These are phyloP conservation scores for Cercospora zeina DNA, from an alignment of 2,329 filamentous ascomycete genomes.

Conservation along the genomic window DNA sequence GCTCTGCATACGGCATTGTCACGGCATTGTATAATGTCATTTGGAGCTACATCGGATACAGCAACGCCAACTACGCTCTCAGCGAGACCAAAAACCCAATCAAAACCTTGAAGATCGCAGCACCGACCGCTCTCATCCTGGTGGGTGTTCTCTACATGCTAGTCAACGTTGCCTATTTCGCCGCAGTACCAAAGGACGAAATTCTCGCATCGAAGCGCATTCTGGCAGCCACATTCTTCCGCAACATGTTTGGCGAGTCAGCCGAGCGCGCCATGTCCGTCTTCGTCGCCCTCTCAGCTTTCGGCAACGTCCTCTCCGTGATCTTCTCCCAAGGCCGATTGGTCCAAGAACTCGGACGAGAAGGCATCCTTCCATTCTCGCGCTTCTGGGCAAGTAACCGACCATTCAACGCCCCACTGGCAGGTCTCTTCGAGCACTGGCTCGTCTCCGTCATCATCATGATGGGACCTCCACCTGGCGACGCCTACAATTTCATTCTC, in stretches of 20 bases:
- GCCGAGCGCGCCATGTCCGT: slow-evolving; percentile 53
- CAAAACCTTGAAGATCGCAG: slow-evolving; percentile 42
- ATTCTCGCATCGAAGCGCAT: slow-evolving; percentile 26
- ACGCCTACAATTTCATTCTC: slow-evolving; percentile 62
- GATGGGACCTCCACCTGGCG: slow-evolving; percentile 65
- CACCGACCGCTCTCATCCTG: slow-evolving; percentile 41
- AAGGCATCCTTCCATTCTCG: slow-evolving; percentile 56
- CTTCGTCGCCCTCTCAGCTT: slow-evolving; percentile 55
- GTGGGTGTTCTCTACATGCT: slow-evolving; percentile 33
- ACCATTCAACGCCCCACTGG: slow-evolving; percentile 41
- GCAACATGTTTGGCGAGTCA: slow-evolving; percentile 58
- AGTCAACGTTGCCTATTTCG: slow-evolving; percentile 40
- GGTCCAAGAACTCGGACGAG: slow-evolving; percentile 63
- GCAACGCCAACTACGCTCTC: slow-evolving; percentile 61
- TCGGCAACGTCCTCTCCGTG: slow-evolving; percentile 60
- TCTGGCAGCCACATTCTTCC: slow-evolving; percentile 36
- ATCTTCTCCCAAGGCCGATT: slow-evolving; percentile 59
- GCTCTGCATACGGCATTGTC: slow-evolving; percentile 66
- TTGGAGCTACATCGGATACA: slow-evolving; percentile 69
- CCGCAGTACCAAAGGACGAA: slow-evolving; percentile 36
- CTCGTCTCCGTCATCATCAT: slow-evolving; percentile 64
- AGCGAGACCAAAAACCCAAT: slow-evolving; percentile 47
- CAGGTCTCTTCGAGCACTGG: slow-evolving; percentile 33
- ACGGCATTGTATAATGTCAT: slow-evolving; percentile 71
- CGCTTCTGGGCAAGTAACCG: slow-evolving; percentile 60